Evolutionary conservation across 345 rosid genomes (phyloP), one percentile per base, ranked within the genome.

Genomic region (Triadica sebifera): DNA sequence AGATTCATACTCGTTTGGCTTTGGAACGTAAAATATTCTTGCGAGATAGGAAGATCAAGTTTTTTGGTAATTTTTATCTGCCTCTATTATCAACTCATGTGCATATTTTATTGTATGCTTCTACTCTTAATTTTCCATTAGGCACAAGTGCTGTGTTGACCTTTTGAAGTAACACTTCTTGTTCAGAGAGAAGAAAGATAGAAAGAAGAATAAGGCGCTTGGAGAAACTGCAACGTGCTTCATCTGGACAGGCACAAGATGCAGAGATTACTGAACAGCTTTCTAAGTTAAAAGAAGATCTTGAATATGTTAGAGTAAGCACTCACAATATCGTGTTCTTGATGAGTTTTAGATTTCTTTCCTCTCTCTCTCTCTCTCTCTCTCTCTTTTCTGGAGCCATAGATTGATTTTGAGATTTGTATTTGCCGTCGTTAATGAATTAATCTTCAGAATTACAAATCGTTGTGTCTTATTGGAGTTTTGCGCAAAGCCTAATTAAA

Each of bases 251-350:
- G 79, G 79, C 84, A 0, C 96, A 92, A 63, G 97, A 96, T 77
- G 78, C 84, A 2, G 88, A 89, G 38, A 81, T 79, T 72, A 78
- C 88, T 52, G 90, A 87, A 60, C 98, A 90, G 82, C 93, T 93
- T 41, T 81, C 70, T 71, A 90, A 93, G 75, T 86, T 91, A 81
- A 93, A 96, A 80, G 99, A 96, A 80, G 99, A 96, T 81, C 98
- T 93, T 72, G 99, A 96, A 80, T 96, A 96, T 81, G 96, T 96
- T 78, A 75, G 96, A 92, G 99, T 93, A 82, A 75, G 84, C 74
- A 77, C 13, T 64, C 15, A 16, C 55, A 8, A 1, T 8, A 39
- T 7, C 1, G 2, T 53, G n/a, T 56, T 39, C 43, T 41, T 64
- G 3, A 17, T 17, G 8, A 3, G 9, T 64, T 16, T 29, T 29